Evolutionary conservation across 1,139 yeast genomes (phyloP).

Genomic region (Pichia cactophila): DNA sequence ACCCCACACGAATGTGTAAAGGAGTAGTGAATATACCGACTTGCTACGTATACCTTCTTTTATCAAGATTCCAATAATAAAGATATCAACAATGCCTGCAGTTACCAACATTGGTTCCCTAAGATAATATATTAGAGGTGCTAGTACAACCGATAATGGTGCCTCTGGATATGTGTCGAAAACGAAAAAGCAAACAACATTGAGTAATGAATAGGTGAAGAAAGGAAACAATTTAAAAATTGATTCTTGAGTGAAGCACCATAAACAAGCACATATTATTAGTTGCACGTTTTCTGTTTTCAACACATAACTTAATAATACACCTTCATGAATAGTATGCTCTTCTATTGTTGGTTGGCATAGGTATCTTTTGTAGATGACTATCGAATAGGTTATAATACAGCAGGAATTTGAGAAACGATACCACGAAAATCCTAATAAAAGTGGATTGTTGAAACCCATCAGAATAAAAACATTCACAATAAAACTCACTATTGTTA

Average conservation of each 20-base stretch:
- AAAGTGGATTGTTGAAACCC: conserved; percentile 1
- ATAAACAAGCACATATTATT: conserved; percentile 32
- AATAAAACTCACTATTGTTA: conserved; percentile 1
- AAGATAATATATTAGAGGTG: conserved; percentile 31
- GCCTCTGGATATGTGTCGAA: conserved; percentile 32
- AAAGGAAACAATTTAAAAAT: conserved; percentile 37
- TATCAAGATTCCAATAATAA: conserved; percentile 29
- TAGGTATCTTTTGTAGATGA: conserved; percentile 27
- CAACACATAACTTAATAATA: conserved; percentile 22
- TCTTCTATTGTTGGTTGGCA: conserved; percentile 25
- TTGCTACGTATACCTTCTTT: conserved; percentile 26
- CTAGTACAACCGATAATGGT: conserved; percentile 29
- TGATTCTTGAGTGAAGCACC: conserved; percentile 29
- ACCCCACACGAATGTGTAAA: conserved; percentile 34
- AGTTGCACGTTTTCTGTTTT: conserved; percentile 43
- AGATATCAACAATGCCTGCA: conserved; percentile 34
- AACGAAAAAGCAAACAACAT: conserved; percentile 33
- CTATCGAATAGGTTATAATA: conserved; percentile 30
- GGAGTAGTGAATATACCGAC: conserved; percentile 28
- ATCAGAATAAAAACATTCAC: background rate
- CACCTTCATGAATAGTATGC: conserved; percentile 10
- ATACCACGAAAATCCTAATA: conserved; percentile 16
- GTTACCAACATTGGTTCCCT: conserved; percentile 33
- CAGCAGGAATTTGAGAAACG: conserved; percentile 23
- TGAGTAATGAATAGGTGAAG: conserved; percentile 39